Evolutionary conservation across 139 green algal genomes (phyloP).

Genomic region (Tetratostichococcus sp.): DNA sequence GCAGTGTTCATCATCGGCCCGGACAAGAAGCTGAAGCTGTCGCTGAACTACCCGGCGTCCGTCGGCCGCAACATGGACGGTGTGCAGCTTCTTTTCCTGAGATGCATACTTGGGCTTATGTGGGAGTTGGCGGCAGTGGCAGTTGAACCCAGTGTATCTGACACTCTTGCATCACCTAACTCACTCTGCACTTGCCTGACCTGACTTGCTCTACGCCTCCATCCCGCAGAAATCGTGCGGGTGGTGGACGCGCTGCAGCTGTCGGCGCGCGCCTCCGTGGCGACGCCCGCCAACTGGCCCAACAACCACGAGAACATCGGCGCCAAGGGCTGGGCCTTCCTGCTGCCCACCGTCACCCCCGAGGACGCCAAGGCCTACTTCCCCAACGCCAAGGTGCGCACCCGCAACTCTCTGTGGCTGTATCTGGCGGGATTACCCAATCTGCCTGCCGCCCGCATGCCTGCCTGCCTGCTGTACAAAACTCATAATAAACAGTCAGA

Average conservation of each 20-base stretch:
- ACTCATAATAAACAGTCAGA: too few species aligned
- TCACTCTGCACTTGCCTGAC: too few species aligned
- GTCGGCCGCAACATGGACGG: conserved; percentile 51
- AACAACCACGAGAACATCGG: conserved; percentile 42
- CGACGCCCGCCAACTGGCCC: conserved; percentile 44
- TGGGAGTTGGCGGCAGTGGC: too few species aligned
- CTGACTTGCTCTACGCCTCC: too few species aligned
- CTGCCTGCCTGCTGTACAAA: too few species aligned
- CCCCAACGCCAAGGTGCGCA: conserved; percentile 26
- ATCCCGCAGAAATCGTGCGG: conserved; percentile 45
- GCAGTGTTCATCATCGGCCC: conserved; percentile 59
- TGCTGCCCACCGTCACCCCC: conserved; percentile 39
- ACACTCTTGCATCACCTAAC: too few species aligned
- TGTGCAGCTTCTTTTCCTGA: too few species aligned
- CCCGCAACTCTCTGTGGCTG: too few species aligned
- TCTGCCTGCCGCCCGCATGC: too few species aligned
- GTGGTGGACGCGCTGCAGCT: conserved; percentile 43
- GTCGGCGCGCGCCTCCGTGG: conserved; percentile 37
- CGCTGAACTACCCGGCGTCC: conserved; percentile 47
- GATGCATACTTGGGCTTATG: too few species aligned
- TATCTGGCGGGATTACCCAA: too few species aligned
- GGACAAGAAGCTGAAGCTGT: conserved; percentile 62
- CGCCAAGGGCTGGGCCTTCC: conserved; percentile 44
- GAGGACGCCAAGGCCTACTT: conserved; percentile 36
- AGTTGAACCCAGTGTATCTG: too few species aligned